Evolutionary conservation across 176 grass and related monocot genomes (phyloP), one percentile per base, ranked within the genome.

Genomic region (Carex myosuroides): DNA sequence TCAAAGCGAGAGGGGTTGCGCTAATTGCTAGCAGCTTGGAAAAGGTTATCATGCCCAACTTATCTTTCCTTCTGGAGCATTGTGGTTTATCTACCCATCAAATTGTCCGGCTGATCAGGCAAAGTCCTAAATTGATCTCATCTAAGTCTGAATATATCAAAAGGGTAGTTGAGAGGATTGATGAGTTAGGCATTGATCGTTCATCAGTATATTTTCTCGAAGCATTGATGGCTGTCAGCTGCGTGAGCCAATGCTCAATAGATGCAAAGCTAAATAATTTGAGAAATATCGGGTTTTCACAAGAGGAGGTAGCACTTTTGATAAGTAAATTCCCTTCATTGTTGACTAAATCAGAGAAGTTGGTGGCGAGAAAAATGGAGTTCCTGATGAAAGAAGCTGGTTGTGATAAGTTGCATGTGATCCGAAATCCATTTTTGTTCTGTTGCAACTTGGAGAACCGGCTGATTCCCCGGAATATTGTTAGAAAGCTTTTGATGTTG

Each of bases 361-460:
- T 6, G 13, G 5, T 64, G 11, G 22, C 0, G 24, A 64, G 62
- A 64, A 29, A 92, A 80, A 82, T 89, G 85, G 88, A 90, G 79
- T 87, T 97, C 60, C 81, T 92, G 12, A 12, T 42, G 30, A 83
- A n/a, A 14, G 61, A 83, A 33, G 42, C 30, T 12, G 57, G 81
- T 20, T 97, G 78, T 84, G 5, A 12, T 44, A 46, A 42, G 3
- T 62, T 13, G 8, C 4, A 57, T 60, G 21, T 94, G 59, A 57
- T 86, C 16, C 56, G 0, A 29, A 70, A 55, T 39, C 86, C 91
- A 26, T 17, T 63, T 50, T 4, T 97, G 30, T 69, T 92, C 35
- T 63, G 33, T 10, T 68, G 46, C 30, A 92, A 85, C 65, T 74
- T 97, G 60, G 56, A 84, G 72, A 90, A 94, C 74, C 83, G 91